Conservation (phyloP, 2,329 filamentous ascomycete species). For the Gliomastix tumulicola region DNA sequence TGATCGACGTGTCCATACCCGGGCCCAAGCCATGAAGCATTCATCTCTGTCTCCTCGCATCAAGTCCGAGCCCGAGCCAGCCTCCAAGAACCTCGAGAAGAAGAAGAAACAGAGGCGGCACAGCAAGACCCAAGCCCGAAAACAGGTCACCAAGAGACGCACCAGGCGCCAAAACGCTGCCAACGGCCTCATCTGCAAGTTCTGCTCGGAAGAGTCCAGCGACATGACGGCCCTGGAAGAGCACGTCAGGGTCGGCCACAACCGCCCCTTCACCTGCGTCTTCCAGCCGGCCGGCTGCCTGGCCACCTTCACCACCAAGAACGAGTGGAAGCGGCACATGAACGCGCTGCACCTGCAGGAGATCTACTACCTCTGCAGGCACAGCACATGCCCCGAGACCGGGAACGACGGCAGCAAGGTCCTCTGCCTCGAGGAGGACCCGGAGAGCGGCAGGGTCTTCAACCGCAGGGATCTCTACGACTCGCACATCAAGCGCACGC, state of each 20-base stretch:
- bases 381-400: slow-evolving; percentile 42
- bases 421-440: slow-evolving; percentile 26
- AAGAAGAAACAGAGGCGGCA: too few relatives aligned
- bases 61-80: too few relatives aligned
- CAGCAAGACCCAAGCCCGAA: too few relatives aligned
- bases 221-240: slow-evolving; percentile 38
- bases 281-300: slow-evolving; percentile 72
- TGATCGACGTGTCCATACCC: too few relatives aligned
- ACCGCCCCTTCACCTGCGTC: slow-evolving; percentile 65
- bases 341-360: slow-evolving; percentile 71
- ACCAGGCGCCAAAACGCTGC: too few relatives aligned
- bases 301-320: slow-evolving; percentile 71
- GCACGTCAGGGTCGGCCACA: slow-evolving; percentile 46
- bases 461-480: slow-evolving; percentile 91
- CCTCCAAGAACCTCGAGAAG: too few relatives aligned
- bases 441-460: slow-evolving; percentile 62
- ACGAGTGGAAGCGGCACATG: slow-evolving; percentile 94
- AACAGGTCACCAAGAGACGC: too few relatives aligned
- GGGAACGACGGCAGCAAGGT: slow-evolving; percentile 16
- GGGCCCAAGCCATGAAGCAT: too few relatives aligned
- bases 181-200: too few relatives aligned
- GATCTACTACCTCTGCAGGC: slow-evolving; percentile 68
- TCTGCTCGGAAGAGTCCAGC: too few relatives aligned
- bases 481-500: slow-evolving; percentile 84
- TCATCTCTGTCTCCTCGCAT: too few relatives aligned